Percentiles rank a stretch among this genome's conserved stretches.
phyloP scores from a whole-genome alignment of 148 eudicot species.

The Rhododendron henanense region DNA sequence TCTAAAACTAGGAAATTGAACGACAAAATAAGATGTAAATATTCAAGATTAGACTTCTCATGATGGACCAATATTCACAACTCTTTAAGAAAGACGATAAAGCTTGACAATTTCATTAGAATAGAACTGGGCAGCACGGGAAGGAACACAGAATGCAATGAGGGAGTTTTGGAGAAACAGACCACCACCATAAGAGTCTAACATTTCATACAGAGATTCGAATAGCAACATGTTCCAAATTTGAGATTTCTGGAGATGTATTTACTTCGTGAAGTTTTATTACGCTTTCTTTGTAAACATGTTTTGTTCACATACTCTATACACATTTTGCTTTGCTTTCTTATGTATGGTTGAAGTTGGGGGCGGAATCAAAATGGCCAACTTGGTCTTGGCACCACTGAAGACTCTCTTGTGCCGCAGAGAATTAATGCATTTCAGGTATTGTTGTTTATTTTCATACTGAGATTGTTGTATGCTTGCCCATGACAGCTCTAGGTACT shows the following conservation, averaged over 20 bases:
- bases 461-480: not conserved
- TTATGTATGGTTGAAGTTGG: slow-evolving; percentile 58
- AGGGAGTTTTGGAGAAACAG: not conserved
- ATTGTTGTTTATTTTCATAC: not conserved
- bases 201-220: not conserved
- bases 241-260: not conserved
- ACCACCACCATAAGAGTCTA: not conserved
- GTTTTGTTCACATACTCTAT: not conserved
- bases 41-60: not conserved
- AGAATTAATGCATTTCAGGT: slow-evolving; percentile 81
- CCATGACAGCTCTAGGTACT: not conserved
- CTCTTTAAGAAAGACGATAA: not conserved
- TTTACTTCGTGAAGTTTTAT: not conserved
- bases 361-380: slow-evolving; percentile 99
- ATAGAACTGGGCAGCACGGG: not conserved
- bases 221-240: not conserved
- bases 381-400: slow-evolving; percentile 90
- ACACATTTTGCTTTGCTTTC: not conserved
- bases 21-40: not conserved
- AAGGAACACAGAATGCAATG: not conserved
- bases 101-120: not conserved
- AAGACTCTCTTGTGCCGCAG: slow-evolving; percentile 86
- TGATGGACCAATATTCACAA: not conserved
- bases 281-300: not conserved
- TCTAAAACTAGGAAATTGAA: not conserved